These are phyloP conservation scores for Cryphonectria nitschkei DNA, from an alignment of 2,329 filamentous ascomycete species.

Conservation along the genomic window DNA sequence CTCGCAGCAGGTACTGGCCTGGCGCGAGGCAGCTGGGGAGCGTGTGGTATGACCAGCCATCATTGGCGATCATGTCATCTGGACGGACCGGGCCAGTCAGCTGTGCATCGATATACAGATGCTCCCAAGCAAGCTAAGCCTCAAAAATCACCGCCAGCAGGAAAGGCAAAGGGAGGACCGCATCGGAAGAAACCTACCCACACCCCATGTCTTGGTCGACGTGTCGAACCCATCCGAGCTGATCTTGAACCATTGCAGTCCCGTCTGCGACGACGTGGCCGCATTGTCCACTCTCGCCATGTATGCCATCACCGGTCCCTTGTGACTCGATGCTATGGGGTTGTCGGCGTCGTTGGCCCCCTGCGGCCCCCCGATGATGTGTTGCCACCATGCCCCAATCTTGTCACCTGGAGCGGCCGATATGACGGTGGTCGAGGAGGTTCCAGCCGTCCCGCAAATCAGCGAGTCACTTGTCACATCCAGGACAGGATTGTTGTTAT, in stretches of 20 bases:
- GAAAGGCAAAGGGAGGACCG: neutral
- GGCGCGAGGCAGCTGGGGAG: conserved; percentile 55
- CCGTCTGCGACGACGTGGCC: conserved; percentile 44
- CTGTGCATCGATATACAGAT: neutral
- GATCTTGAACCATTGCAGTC: conserved; percentile 59
- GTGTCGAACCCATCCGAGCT: conserved; percentile 53
- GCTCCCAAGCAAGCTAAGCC: neutral
- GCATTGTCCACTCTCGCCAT: conserved; percentile 58
- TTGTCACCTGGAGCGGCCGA: conserved; percentile 54
- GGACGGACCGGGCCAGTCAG: neutral
- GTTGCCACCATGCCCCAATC: conserved; percentile 56
- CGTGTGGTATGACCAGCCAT: conserved; percentile 52
- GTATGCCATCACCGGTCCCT: conserved; percentile 58
- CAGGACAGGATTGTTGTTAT: conserved; percentile 57
- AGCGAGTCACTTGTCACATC: conserved; percentile 54
- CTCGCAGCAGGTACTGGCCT: conserved; percentile 59
- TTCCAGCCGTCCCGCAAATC: conserved; percentile 51
- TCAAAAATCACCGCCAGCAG: neutral
- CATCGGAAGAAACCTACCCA: conserved; percentile 31
- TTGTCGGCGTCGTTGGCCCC: conserved; percentile 53
- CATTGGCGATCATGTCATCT: conserved; percentile 47
- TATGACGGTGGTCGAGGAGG: conserved; percentile 48
- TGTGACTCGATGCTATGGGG: conserved; percentile 59
- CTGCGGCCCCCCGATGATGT: conserved; percentile 58
- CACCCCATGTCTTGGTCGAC: conserved; percentile 50